Percentiles rank a stretch among this genome's conserved stretches.
Conservation (phyloP, 352 stramenopile species). For the Phytophthora nicotianae region DNA sequence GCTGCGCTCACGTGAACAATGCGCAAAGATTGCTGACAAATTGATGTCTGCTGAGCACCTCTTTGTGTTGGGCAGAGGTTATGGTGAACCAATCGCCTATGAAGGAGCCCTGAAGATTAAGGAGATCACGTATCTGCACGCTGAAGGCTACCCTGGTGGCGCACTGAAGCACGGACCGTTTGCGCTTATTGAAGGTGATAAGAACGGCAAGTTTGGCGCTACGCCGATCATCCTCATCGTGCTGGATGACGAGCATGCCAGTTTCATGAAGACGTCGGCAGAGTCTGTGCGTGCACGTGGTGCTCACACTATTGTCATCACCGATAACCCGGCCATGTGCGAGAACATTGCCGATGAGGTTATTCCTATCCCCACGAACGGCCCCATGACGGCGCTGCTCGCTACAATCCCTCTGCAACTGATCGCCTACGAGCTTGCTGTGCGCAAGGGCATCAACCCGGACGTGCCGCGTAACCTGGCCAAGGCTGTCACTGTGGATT, state of each 20-base stretch:
- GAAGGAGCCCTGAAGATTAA: slow-evolving; percentile 99
- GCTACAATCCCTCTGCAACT: slow-evolving; percentile 97
- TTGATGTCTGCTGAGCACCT: slow-evolving; percentile 93
- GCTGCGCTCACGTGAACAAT: slow-evolving; percentile 92
- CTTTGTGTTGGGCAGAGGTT: slow-evolving; percentile 96
- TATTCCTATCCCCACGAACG: slow-evolving; percentile 96
- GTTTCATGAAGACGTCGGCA: slow-evolving; percentile 94
- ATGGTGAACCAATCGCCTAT: slow-evolving; percentile 94
- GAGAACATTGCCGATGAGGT: slow-evolving; percentile 93
- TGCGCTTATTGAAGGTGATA: slow-evolving; percentile 96
- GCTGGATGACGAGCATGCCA: slow-evolving; percentile 96
- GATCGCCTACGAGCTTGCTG: slow-evolving; percentile 98
- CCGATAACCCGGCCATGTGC: slow-evolving; percentile 94
- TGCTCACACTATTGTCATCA: slow-evolving; percentile 98
- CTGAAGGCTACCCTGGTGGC: slow-evolving; percentile 97
- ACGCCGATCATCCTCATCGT: slow-evolving; percentile 98
- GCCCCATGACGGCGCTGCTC: slow-evolving; percentile 95
- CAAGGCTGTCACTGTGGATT: slow-evolving; percentile 99
- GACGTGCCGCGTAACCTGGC: slow-evolving; percentile 98
- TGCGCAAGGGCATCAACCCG: slow-evolving; percentile 97
- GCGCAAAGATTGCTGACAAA: slow-evolving; percentile 87
- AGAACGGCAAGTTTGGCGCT: slow-evolving; percentile 94
- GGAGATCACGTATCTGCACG: slow-evolving; percentile 99
- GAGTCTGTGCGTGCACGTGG: slow-evolving; percentile 97
- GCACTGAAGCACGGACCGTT: slow-evolving; percentile 99